These are phyloP conservation scores for Fusarium aywerte DNA, from an alignment of 2,329 filamentous ascomycete species.

Conservation along the genomic window DNA sequence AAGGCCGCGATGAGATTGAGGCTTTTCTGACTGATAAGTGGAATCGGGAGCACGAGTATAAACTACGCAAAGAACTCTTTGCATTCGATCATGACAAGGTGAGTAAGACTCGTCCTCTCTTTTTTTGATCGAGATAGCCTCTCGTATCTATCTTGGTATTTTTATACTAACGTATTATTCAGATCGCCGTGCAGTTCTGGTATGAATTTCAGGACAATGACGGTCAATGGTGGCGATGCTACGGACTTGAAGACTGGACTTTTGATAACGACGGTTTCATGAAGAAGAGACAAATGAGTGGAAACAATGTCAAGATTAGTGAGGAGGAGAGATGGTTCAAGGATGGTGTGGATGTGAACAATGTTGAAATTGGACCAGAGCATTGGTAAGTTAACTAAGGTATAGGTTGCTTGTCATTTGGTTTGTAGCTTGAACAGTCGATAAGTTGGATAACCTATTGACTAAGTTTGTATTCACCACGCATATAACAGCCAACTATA, in stretches of 20 bases:
- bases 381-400: constrained; percentile 20
- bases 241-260: constrained; percentile 85
- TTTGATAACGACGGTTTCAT: constrained; percentile 76
- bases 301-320: constrained; percentile 73
- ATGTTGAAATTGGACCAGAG: constrained; percentile 64
- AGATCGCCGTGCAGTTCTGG: constrained; percentile 91
- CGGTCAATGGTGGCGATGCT: constrained; percentile 87
- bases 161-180: background rate
- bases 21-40: constrained; percentile 78
- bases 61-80: constrained; percentile 85
- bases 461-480: too few relatives aligned
- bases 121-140: too few relatives aligned
- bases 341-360: constrained; percentile 75
- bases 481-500: too few relatives aligned
- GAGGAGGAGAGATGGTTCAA: constrained; percentile 75
- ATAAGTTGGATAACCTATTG: too few relatives aligned
- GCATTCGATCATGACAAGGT: constrained; percentile 75
- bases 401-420: too few relatives aligned
- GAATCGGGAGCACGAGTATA: constrained; percentile 76
- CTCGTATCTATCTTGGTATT: accelerated
- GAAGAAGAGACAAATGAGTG: constrained; percentile 81
- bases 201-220: constrained; percentile 79
- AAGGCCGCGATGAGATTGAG: constrained; percentile 74
- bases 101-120: too few relatives aligned
- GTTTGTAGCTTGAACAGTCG: too few relatives aligned